These are phyloP conservation scores for Zygosaccharomyces sapae DNA, from an alignment of 1,139 yeast species.

Conservation along the genomic window DNA sequence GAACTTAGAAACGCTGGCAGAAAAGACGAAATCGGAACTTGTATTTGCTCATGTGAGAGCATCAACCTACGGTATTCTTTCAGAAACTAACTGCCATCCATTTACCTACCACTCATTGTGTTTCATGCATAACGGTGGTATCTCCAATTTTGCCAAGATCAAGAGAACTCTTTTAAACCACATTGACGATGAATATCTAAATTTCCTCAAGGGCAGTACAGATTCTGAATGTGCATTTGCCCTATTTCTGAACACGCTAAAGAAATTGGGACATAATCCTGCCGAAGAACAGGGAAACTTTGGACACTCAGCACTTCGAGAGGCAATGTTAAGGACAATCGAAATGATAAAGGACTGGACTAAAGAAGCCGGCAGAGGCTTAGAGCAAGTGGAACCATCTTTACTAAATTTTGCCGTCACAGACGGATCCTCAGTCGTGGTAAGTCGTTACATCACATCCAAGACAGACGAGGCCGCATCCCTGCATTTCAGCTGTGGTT, in stretches of 20 bases:
- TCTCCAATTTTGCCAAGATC: constrained; percentile 66
- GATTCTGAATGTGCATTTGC: constrained; percentile 97
- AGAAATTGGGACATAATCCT: constrained; percentile 74
- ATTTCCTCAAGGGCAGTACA: constrained; percentile 84
- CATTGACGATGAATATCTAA: constrained; percentile 73
- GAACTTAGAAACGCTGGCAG: constrained; percentile 78
- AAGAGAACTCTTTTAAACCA: constrained; percentile 70
- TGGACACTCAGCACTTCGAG: constrained; percentile 56
- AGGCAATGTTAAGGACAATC: constrained; percentile 71
- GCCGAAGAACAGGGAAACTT: constrained; percentile 43
- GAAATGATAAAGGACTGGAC: constrained; percentile 68
- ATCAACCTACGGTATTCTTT: constrained; percentile 86
- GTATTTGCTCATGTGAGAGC: constrained; percentile 97
- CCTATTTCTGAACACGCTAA: constrained; percentile 70
- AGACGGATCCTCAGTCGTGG: constrained; percentile 86
- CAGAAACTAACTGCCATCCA: constrained; percentile 96
- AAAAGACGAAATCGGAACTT: constrained; percentile 75
- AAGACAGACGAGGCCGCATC: constrained; percentile 94
- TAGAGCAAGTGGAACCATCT: constrained; percentile 63
- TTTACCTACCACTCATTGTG: constrained; percentile 78
- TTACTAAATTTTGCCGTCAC: constrained; percentile 90
- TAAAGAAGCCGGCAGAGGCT: constrained; percentile 32
- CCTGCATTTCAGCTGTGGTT: constrained; percentile 88
- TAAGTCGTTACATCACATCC: constrained; percentile 83
- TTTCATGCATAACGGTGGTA: constrained; percentile 98